phyloP scores from a whole-genome alignment of 2,329 filamentous ascomycete genomes.

The Fusarium miscanthi region DNA sequence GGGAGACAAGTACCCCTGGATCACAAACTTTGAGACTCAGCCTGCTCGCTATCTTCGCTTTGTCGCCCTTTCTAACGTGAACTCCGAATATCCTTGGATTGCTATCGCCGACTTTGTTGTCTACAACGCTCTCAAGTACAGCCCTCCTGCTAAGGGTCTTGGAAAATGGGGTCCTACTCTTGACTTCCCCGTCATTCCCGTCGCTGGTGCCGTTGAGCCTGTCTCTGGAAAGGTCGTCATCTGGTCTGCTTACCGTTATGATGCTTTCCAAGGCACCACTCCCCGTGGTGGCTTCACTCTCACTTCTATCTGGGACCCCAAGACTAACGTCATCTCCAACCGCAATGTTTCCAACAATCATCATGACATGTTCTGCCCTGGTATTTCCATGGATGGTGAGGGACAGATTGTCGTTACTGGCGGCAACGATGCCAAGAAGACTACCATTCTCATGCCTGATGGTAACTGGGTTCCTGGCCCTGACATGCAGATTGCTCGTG shows the following conservation, averaged over 20 bases:
- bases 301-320: slow-evolving; percentile 33
- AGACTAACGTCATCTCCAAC: slow-evolving; percentile 26
- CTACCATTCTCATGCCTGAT: slow-evolving; percentile 57
- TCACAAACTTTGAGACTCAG: slow-evolving; percentile 36
- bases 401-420: slow-evolving; percentile 66
- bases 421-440: slow-evolving; percentile 61
- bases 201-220: slow-evolving; percentile 36
- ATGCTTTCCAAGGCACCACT: slow-evolving; percentile 27
- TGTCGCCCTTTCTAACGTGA: slow-evolving; percentile 19
- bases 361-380: slow-evolving; percentile 69
- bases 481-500: slow-evolving; percentile 33
- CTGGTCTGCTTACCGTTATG: slow-evolving; percentile 37
- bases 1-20: slow-evolving; percentile 28
- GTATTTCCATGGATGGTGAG: slow-evolving; percentile 60
- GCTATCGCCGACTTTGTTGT: slow-evolving; percentile 32
- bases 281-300: slow-evolving; percentile 35
- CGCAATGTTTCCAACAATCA: slow-evolving; percentile 53
- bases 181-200: slow-evolving; percentile 36
- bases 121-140: slow-evolving; percentile 34
- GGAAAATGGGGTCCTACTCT: slow-evolving; percentile 36
- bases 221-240: slow-evolving; percentile 29
- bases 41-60: slow-evolving; percentile 38
- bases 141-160: slow-evolving; percentile 13
- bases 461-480: slow-evolving; percentile 29
- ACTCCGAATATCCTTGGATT: slow-evolving; percentile 26